These are phyloP conservation scores for Salix arbutifolia DNA, from an alignment of 345 rosid species.

Conservation along the genomic window DNA sequence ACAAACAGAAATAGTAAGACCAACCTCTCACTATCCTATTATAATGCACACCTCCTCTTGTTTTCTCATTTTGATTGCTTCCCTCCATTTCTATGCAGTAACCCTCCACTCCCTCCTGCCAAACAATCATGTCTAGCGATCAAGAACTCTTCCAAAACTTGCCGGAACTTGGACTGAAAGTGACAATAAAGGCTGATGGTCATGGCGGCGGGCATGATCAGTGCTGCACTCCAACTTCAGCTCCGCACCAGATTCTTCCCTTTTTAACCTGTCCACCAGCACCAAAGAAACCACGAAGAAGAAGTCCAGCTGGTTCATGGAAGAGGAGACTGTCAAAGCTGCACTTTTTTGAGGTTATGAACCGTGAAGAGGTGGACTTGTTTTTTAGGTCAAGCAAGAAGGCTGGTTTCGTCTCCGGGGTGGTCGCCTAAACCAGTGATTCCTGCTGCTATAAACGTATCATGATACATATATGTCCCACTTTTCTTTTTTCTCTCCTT, in stretches of 20 bases:
- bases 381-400: background rate
- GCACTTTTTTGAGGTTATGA: conserved; percentile 27
- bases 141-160: background rate
- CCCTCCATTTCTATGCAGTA: background rate
- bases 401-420: background rate
- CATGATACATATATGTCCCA: background rate
- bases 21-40: background rate
- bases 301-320: conserved; percentile 8
- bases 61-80: background rate
- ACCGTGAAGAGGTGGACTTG: conserved; percentile 5
- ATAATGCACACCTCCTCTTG: background rate
- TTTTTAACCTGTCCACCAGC: conserved; percentile 25
- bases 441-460: background rate
- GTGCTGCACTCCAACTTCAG: conserved; percentile 28
- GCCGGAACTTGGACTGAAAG: background rate
- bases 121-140: background rate
- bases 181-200: background rate
- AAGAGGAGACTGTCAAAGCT: conserved; percentile 14
- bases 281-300: conserved; percentile 18
- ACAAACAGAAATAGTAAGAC: background rate
- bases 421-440: background rate
- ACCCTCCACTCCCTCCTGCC: background rate
- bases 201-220: background rate
- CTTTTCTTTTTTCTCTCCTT: background rate
- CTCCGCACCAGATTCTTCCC: conserved; percentile 23